Evolutionary conservation across 2,329 filamentous ascomycete species (phyloP).

Genomic region (Raffaelea arxii): DNA sequence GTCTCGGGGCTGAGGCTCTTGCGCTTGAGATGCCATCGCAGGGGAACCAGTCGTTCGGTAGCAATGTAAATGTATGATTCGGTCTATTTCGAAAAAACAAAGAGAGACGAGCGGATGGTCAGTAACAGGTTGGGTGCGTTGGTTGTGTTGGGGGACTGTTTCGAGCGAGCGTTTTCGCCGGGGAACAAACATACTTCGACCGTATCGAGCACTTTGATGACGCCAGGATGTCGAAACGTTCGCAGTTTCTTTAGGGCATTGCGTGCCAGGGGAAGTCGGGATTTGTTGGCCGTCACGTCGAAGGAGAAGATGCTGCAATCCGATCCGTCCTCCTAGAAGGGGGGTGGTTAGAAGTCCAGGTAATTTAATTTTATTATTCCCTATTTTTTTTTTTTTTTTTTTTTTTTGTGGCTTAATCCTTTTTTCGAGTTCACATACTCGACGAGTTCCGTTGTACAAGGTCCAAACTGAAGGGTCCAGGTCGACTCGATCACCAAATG

Average conservation of each 20-base stretch:
- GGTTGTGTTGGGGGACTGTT: not conserved
- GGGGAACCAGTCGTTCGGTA: slow-evolving; percentile 77
- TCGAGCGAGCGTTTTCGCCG: slow-evolving; percentile 12
- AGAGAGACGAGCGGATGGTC: slow-evolving; percentile 13
- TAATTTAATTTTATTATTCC: no score
- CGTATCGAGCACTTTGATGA: slow-evolving; percentile 88
- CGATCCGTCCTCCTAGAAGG: slow-evolving; percentile 73
- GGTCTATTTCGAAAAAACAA: no score
- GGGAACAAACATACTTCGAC: slow-evolving; percentile 64
- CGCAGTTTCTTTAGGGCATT: slow-evolving; percentile 92
- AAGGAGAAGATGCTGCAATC: slow-evolving; percentile 97
- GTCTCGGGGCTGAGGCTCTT: slow-evolving; percentile 86
- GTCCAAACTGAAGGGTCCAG: slow-evolving; percentile 92
- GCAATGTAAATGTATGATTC: slow-evolving; percentile 94
- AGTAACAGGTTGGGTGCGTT: slow-evolving; percentile 9
- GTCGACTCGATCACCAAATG: slow-evolving; percentile 86
- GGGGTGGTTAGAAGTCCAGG: not conserved
- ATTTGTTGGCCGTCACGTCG: slow-evolving; percentile 72
- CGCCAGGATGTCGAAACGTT: slow-evolving; percentile 86
- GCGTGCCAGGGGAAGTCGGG: slow-evolving; percentile 73
- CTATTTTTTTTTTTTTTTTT: no score
- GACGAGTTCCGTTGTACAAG: slow-evolving; percentile 87
- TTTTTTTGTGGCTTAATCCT: no score
- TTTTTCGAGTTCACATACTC: slow-evolving; percentile 50
- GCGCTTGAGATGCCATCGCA: slow-evolving; percentile 83